A percentile compares a stretch with the other conserved stretches of the same genome.
These are phyloP conservation scores for Bombardia bombarda DNA, from an alignment of 495 filamentous ascomycete genomes.

Conservation along the genomic window DNA sequence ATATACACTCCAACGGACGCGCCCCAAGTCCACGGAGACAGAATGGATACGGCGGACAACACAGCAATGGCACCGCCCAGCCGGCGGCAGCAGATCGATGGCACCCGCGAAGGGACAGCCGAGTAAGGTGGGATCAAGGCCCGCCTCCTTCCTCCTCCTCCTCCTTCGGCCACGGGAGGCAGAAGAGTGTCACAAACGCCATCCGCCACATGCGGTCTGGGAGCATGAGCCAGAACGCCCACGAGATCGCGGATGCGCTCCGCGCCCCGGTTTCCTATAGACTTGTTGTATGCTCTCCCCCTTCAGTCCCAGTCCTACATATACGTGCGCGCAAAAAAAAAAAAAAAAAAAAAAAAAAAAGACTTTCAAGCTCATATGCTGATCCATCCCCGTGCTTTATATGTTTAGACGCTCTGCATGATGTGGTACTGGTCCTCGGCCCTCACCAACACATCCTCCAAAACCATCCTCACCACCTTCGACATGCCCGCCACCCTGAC, in stretches of 20 bases:
- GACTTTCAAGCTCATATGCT: conserved; percentile 15
- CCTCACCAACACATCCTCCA: conserved; percentile 93
- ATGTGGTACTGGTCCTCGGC: conserved; percentile 94
- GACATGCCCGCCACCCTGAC: conserved; percentile 90
- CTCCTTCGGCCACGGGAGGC: conserved; percentile 49
- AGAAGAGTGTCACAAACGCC: conserved; percentile 81
- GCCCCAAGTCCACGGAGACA: conserved; percentile 25
- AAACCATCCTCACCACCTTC: conserved; percentile 91
- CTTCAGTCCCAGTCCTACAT: background rate
- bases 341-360: no score
- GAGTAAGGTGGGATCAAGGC: conserved; percentile 38
- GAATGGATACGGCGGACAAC: conserved; percentile 22
- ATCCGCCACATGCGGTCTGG: conserved; percentile 69
- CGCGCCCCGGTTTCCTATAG: conserved; percentile 82
- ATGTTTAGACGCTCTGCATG: conserved; percentile 71
- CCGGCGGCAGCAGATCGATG: conserved; percentile 29
- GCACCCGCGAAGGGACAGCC: conserved; percentile 44
- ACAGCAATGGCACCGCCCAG: conserved; percentile 23
- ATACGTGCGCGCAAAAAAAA: background rate
- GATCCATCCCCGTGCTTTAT: conserved; percentile 36
- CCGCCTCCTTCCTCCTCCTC: conserved; percentile 16
- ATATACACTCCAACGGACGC: conserved; percentile 22
- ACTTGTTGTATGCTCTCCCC: conserved; percentile 33
- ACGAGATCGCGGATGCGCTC: conserved; percentile 86
- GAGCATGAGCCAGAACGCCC: conserved; percentile 85